Evolutionary conservation across 148 eudicot genomes (phyloP).

Genomic region (Drosera capensis): DNA sequence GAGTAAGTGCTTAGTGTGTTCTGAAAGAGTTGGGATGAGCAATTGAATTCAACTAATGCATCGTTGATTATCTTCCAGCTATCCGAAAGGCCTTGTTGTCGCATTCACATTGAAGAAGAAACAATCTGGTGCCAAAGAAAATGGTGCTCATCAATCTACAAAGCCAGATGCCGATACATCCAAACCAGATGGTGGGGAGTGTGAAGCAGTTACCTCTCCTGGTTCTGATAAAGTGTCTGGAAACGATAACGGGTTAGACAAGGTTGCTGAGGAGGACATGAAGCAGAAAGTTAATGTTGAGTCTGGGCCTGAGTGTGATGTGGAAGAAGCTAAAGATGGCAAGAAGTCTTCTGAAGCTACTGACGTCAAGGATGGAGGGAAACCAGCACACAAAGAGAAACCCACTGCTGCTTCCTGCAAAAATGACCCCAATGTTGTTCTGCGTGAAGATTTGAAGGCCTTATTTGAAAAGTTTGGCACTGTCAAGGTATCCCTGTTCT

Average conservation of each 20-base stretch:
- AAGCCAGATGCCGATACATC: slow-evolving; percentile 15
- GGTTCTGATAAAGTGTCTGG: slow-evolving; percentile 18
- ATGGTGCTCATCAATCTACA: slow-evolving; percentile 18
- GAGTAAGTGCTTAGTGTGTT: slow-evolving; percentile 10
- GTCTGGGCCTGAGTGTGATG: slow-evolving; percentile 26
- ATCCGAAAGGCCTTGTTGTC: background rate
- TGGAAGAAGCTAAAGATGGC: slow-evolving; percentile 23
- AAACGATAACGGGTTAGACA: background rate
- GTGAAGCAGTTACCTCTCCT: slow-evolving; percentile 9
- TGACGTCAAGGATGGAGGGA: slow-evolving; percentile 19
- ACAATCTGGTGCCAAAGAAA: slow-evolving; percentile 20
- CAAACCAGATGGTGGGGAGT: slow-evolving; percentile 19
- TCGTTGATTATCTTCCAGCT: background rate
- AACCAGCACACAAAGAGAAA: slow-evolving; percentile 19
- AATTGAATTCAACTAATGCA: background rate
- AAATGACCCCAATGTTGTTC: slow-evolving; percentile 32
- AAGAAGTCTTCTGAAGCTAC: slow-evolving; percentile 22
- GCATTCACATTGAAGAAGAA: slow-evolving; percentile 22
- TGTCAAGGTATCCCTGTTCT: slow-evolving; percentile 32
- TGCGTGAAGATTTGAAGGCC: slow-evolving; percentile 39
- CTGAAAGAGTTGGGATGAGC: background rate
- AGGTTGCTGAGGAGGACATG: slow-evolving; percentile 14
- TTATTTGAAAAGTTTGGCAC: slow-evolving; percentile 37
- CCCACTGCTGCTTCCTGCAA: slow-evolving; percentile 12
- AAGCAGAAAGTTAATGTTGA: slow-evolving; percentile 26